phyloP scores from a whole-genome alignment of 2,329 filamentous ascomycete species.

The Chrysoporthe austroafricana region DNA sequence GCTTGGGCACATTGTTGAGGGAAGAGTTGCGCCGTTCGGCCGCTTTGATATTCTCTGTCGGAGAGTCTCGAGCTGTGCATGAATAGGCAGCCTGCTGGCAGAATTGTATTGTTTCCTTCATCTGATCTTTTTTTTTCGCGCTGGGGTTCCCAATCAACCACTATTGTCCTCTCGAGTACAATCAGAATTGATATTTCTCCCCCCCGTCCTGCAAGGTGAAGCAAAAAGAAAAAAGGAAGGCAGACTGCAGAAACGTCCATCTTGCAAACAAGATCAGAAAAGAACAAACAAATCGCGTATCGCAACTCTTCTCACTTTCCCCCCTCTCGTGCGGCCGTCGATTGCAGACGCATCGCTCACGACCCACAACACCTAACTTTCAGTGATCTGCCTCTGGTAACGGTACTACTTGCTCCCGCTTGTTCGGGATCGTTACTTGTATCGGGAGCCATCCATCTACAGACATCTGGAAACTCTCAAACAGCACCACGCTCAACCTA shows the following conservation, averaged over 20 bases:
- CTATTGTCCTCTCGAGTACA: slow-evolving; percentile 46
- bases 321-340: slow-evolving; percentile 18
- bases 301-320: slow-evolving; percentile 23
- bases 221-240: slow-evolving; percentile 38
- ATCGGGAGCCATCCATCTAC: slow-evolving; percentile 26
- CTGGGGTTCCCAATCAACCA: slow-evolving; percentile 35
- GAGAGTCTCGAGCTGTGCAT: slow-evolving; percentile 14
- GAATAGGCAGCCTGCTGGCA: slow-evolving; percentile 36
- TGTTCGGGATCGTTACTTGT: slow-evolving; percentile 13
- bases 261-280: slow-evolving; percentile 31
- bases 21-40: slow-evolving; percentile 33
- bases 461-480: not conserved
- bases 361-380: slow-evolving; percentile 29
- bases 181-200: slow-evolving; percentile 57
- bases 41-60: slow-evolving; percentile 30
- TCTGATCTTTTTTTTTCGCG: slow-evolving; percentile 35
- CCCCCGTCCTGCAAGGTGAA: slow-evolving; percentile 39
- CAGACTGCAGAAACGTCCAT: slow-evolving; percentile 30
- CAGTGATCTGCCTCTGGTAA: slow-evolving; percentile 20
- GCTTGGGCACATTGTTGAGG: slow-evolving; percentile 27
- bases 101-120: slow-evolving; percentile 41
- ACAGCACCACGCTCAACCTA: slow-evolving; percentile 17
- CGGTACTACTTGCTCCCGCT: slow-evolving; percentile 13
- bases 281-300: slow-evolving; percentile 31
- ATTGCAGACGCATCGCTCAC: slow-evolving; percentile 15